Percentiles rank a stretch among this genome's conserved stretches.
Evolutionary conservation across 345 rosid genomes (phyloP).

Genomic region (Ceriops zippeliana): DNA sequence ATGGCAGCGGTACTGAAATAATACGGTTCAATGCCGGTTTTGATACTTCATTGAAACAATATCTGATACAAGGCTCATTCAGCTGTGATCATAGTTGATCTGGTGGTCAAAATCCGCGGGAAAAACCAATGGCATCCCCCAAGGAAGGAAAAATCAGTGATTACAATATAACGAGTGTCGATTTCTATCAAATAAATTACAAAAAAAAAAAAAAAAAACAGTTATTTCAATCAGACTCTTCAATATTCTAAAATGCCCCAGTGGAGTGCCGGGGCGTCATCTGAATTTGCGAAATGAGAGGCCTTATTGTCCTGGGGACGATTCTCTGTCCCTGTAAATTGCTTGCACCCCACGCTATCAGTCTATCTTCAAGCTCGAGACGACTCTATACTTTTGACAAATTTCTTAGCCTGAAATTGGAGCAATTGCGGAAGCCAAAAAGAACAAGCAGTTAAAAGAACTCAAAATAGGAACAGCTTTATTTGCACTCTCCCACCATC

Average conservation of each 20-base stretch:
- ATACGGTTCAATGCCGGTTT: too few species aligned
- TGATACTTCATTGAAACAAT: background rate
- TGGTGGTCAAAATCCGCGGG: background rate
- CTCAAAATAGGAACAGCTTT: background rate
- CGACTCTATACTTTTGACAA: conserved; percentile 49
- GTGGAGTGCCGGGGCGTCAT: background rate
- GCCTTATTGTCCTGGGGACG: conserved; percentile 21
- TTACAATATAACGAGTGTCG: background rate
- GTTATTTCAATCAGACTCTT: conserved; percentile 2
- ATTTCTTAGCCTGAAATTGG: conserved; percentile 56
- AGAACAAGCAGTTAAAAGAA: background rate
- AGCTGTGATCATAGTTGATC: background rate
- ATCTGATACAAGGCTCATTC: background rate
- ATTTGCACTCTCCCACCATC: too few species aligned
- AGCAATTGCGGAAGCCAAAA: background rate
- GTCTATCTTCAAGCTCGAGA: conserved; percentile 24
- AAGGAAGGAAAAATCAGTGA: background rate
- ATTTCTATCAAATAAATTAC: background rate
- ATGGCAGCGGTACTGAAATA: too few species aligned
- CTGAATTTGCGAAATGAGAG: background rate
- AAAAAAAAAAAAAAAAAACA: background rate
- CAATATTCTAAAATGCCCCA: conserved; percentile 4
- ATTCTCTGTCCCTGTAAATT: conserved; percentile 5
- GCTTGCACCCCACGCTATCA: background rate
- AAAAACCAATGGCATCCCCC: background rate